These are phyloP conservation scores for Dianthus caryophyllus DNA, from an alignment of 148 eudicot species.

Conservation along the genomic window DNA sequence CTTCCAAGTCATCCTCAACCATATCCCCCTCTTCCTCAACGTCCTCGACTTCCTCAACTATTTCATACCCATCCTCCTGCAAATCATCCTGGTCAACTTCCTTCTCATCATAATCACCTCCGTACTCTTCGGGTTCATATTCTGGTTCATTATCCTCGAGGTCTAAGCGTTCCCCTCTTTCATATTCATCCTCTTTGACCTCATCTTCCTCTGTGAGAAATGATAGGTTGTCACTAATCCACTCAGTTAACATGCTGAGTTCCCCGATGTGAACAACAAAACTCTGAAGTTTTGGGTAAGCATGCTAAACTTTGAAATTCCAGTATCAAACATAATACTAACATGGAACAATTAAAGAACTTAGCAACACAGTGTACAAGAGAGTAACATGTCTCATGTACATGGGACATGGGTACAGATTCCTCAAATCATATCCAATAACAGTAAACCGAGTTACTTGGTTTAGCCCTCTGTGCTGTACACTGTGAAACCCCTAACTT, in stretches of 20 bases:
- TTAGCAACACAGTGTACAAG: not conserved
- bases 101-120: conserved; percentile 84
- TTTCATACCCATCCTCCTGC: conserved; percentile 68
- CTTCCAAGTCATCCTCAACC: conserved; percentile 61
- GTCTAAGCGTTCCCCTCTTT: conserved; percentile 80
- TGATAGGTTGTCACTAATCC: conserved; percentile 38
- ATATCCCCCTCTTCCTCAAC: conserved; percentile 65
- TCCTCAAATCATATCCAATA: conserved; percentile 18
- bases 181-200: conserved; percentile 85
- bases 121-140: conserved; percentile 89
- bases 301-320: conserved; percentile 18
- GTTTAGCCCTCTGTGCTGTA: conserved; percentile 13
- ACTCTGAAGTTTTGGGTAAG: conserved; percentile 15
- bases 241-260: conserved; percentile 36
- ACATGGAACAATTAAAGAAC: conserved; percentile 5
- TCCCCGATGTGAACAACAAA: conserved; percentile 24
- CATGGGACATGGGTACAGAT: conserved; percentile 10
- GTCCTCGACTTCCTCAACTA: conserved; percentile 59
- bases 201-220: conserved; percentile 79
- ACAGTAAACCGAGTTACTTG: conserved; percentile 11
- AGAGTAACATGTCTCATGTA: conserved; percentile 18
- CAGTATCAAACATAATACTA: conserved; percentile 19
- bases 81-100: conserved; percentile 62
- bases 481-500: conserved; percentile 6
- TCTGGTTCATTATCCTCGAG: conserved; percentile 97